Conservation (phyloP, 306 rosid genomes). For the Acacia acuminata region DNA sequence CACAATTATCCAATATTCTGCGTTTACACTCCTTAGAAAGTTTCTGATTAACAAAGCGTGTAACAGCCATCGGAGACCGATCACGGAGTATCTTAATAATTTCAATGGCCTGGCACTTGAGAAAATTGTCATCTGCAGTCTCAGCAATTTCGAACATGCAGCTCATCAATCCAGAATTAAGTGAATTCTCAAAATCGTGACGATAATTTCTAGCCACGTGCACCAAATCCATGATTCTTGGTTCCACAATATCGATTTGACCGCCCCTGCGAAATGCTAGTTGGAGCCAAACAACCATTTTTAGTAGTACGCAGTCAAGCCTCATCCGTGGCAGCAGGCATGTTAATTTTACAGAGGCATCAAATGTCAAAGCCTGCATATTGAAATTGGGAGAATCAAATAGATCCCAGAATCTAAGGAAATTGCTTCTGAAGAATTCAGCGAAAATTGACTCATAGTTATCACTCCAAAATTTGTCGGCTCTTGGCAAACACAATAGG, state of each 20-base stretch:
- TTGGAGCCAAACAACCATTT: background rate
- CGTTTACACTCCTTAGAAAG: background rate
- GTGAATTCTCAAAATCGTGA: background rate
- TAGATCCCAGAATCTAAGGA: background rate
- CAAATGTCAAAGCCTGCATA: background rate
- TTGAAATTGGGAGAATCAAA: background rate
- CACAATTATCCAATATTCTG: background rate
- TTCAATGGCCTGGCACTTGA: background rate
- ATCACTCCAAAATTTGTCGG: background rate
- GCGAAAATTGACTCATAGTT: background rate
- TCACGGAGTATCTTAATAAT: conserved; percentile 5
- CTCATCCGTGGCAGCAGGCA: background rate
- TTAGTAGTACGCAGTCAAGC: background rate
- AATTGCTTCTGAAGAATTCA: too few species aligned
- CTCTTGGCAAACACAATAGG: too few species aligned
- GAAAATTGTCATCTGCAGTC: background rate
- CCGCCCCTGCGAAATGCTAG: background rate
- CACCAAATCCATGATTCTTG: background rate
- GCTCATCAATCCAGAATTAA: background rate
- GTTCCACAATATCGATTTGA: background rate
- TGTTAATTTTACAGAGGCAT: background rate
- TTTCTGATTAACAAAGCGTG: rapidly evolving
- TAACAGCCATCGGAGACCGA: background rate
- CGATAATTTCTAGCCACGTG: background rate
- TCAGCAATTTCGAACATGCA: conserved; percentile 20